Evolutionary conservation across 2,329 filamentous ascomycete genomes (phyloP).

Genomic region (Ceratocystis lukuohia): DNA sequence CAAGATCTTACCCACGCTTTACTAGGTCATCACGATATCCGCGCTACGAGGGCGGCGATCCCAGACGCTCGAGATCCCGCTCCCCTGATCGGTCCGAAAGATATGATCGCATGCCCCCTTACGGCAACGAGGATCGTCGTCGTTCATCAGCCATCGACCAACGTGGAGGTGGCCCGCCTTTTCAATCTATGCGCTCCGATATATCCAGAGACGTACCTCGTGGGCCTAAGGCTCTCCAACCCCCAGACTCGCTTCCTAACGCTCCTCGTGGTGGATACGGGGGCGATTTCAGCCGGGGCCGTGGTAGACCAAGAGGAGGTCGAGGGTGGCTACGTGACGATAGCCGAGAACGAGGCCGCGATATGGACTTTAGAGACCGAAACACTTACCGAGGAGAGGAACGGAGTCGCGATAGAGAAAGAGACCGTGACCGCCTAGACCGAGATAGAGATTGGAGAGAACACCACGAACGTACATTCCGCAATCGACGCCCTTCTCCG

Average conservation of each 20-base stretch:
- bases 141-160: constrained; percentile 39
- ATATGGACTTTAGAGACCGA: constrained; percentile 41
- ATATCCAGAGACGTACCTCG: constrained; percentile 53
- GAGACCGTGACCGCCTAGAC: constrained; percentile 28
- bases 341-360: constrained; percentile 46
- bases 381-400: constrained; percentile 41
- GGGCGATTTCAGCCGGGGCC: constrained; percentile 45
- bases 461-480: constrained; percentile 30
- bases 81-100: constrained; percentile 56
- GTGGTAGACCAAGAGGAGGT: constrained; percentile 40
- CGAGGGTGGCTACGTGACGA: constrained; percentile 49
- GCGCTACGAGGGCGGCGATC: constrained; percentile 45
- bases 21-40: constrained; percentile 41
- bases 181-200: constrained; percentile 46
- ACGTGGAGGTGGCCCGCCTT: constrained; percentile 42
- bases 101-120: constrained; percentile 43
- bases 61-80: constrained; percentile 49
- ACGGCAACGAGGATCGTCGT: constrained; percentile 53
- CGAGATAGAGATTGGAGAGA: constrained; percentile 37
- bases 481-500: constrained; percentile 42
- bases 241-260: constrained; percentile 52
- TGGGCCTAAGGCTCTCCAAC: constrained; percentile 56
- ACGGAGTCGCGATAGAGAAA: constrained; percentile 45
- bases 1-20: background rate
- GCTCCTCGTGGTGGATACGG: constrained; percentile 54